phyloP scores from a whole-genome alignment of 768 basidiomycete species.

The Filobasidium floriforme region DNA sequence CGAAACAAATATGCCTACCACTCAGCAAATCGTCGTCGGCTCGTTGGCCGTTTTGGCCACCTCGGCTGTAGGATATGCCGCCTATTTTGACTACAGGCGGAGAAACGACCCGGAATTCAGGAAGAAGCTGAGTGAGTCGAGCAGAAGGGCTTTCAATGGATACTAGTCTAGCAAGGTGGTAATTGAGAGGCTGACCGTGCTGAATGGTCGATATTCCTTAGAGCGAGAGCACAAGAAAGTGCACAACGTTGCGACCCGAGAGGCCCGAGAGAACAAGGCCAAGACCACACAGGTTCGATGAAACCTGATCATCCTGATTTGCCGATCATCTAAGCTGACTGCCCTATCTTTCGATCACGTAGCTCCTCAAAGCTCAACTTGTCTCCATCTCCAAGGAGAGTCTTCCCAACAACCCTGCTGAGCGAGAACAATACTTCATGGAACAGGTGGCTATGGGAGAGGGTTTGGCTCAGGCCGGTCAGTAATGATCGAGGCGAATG shows the following conservation, averaged over 20 bases:
- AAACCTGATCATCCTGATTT: neutral
- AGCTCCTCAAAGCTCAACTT: constrained; percentile 55
- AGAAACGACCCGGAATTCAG: constrained; percentile 81
- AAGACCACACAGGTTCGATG: constrained; percentile 47
- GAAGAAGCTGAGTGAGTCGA: constrained; percentile 68
- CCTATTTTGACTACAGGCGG: constrained; percentile 91
- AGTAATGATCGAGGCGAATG: constrained; percentile 27
- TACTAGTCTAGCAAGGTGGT: neutral
- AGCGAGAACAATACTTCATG: constrained; percentile 87
- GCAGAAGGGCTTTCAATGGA: neutral
- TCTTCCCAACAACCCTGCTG: constrained; percentile 60
- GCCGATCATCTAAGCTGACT: neutral
- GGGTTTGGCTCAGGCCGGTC: constrained; percentile 67
- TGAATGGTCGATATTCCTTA: neutral
- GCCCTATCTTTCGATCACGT: neutral
- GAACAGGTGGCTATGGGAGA: constrained; percentile 80
- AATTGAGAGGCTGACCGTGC: neutral
- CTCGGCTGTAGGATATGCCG: constrained; percentile 62
- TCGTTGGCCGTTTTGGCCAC: constrained; percentile 33
- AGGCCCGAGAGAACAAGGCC: constrained; percentile 38
- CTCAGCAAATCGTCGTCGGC: constrained; percentile 15
- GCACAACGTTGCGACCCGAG: constrained; percentile 55
- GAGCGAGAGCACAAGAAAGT: constrained; percentile 73
- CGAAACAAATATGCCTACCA: constrained; percentile 18
- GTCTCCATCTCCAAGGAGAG: constrained; percentile 63